Conservation (phyloP, 495 filamentous ascomycete species). For the Penicillium lividum region DNA sequence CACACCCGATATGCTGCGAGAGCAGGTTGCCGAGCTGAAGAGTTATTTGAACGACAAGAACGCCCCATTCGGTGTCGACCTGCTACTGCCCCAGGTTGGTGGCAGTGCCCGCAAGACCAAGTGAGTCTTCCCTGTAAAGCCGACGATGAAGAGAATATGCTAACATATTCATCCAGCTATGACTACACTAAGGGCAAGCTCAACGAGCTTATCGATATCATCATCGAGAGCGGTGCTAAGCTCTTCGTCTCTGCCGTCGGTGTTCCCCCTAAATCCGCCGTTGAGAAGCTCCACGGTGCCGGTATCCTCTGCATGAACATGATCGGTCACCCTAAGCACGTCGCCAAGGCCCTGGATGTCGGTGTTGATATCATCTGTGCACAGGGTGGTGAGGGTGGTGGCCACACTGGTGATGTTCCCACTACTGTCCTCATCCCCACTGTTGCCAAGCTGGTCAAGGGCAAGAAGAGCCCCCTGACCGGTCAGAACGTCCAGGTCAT, state of each 20-base stretch:
- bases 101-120: slow-evolving; percentile 93
- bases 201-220: slow-evolving; percentile 82
- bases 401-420: slow-evolving; percentile 88
- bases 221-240: slow-evolving; percentile 86
- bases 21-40: slow-evolving; percentile 95
- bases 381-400: slow-evolving; percentile 89
- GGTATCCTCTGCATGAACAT: slow-evolving; percentile 99
- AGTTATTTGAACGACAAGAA: slow-evolving; percentile 87
- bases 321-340: slow-evolving; percentile 99
- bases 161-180: slow-evolving; percentile 61
- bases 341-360: slow-evolving; percentile 85
- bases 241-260: slow-evolving; percentile 97
- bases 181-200: slow-evolving; percentile 99
- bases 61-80: slow-evolving; percentile 97
- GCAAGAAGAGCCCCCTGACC: slow-evolving; percentile 82
- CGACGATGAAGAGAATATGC: slow-evolving; percentile 18
- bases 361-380: slow-evolving; percentile 92
- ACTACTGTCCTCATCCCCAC: slow-evolving; percentile 88
- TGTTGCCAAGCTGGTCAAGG: slow-evolving; percentile 78
- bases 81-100: slow-evolving; percentile 91
- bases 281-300: slow-evolving; percentile 82
- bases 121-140: slow-evolving; percentile 42
- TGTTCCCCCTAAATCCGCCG: slow-evolving; percentile 83
- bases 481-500: slow-evolving; percentile 85
- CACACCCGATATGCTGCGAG: slow-evolving; percentile 92